Base-by-base conservation (phyloP, 805 yeast genomes). In the Komagataella kurtzmanii region DNA sequence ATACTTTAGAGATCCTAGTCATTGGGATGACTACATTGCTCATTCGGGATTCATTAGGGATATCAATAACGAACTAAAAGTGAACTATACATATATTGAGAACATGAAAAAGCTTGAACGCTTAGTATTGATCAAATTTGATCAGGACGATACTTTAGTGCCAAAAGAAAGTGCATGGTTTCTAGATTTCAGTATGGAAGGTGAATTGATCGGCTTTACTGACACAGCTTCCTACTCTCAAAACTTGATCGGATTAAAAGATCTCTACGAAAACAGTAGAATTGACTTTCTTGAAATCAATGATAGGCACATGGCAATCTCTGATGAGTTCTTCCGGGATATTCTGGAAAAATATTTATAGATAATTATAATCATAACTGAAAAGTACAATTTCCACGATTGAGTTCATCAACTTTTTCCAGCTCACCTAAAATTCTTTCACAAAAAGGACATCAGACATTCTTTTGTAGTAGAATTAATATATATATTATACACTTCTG, bases 81-180 rank as follows among this genome's bases (percentile, higher is more conserved):
- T 58, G 3, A 74, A 74, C 53, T 48, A 53, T 3, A 63, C 70
- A 0, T 83, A 81, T 58, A 63, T 56, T 14, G 59, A 65, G 3
- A 76, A 76, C 48, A 59, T 86, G 49, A 57, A 63, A 14, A 56
- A 54, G 6, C 60, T 85, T 44, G 70, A 79, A 17, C 73, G 69
- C 49, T 65, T 86, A 40, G 86, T 83, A 0, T 63, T 87, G 72
- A 67, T 83, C 2, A 63, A 69, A 63, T 86, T 87, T 57, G 64
- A 65, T 2, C 64, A 76, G 54, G 95, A 86, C 61, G 74, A 74
- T n/a, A 83, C 85, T 1, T 65, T 86, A 6, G 80, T 80, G 5
- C 95, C 95, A 1, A 80, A 77, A 58, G 85, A 84, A 53, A 77
- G 83, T 51, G 81, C 90, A 1, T 78, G 80, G 78, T 82, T 84